These are phyloP conservation scores for Penicillium sp. DNA, from an alignment of 2,329 filamentous ascomycete species.

Conservation along the genomic window DNA sequence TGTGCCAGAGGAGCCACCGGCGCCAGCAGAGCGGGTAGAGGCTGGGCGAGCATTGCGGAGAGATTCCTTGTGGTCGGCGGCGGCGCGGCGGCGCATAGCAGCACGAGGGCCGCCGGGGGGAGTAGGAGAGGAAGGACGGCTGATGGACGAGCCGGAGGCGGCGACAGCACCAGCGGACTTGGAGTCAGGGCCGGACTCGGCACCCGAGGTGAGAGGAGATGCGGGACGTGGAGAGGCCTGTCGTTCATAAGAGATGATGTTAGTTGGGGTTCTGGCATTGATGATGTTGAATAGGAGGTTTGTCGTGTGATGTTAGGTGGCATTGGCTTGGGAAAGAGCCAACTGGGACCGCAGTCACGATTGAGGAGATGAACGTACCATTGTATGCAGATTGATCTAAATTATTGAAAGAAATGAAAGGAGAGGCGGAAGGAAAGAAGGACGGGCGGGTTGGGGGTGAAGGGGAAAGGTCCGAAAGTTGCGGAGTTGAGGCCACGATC, in stretches of 20 bases:
- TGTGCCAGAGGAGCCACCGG: slow-evolving; percentile 93
- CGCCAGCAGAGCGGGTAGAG: slow-evolving; percentile 90
- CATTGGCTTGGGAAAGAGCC: slow-evolving; percentile 1
- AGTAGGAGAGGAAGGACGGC: slow-evolving; percentile 81
- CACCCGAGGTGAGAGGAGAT: slow-evolving; percentile 50
- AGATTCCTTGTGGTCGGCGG: slow-evolving; percentile 96
- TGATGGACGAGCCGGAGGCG: slow-evolving; percentile 69
- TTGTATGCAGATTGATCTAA: slow-evolving; percentile 23
- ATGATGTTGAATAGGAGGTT: slow-evolving; percentile 10
- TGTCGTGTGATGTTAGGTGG: neutral
- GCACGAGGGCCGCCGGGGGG: slow-evolving; percentile 93
- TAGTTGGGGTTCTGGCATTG: slow-evolving; percentile 7
- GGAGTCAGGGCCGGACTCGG: slow-evolving; percentile 51
- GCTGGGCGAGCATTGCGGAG: slow-evolving; percentile 89
- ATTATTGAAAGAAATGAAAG: slow-evolving; percentile 17
- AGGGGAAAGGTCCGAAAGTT: slow-evolving; percentile 23
- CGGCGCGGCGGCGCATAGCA: slow-evolving; percentile 90
- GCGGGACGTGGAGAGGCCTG: slow-evolving; percentile 47
- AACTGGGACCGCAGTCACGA: slow-evolving; percentile 1
- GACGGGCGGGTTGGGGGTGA: slow-evolving; percentile 17
- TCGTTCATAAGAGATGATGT: slow-evolving; percentile 4
- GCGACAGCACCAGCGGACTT: slow-evolving; percentile 52
- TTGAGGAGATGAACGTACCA: slow-evolving; percentile 21
- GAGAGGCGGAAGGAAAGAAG: slow-evolving; percentile 17
- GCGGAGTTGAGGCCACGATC: slow-evolving; percentile 37